Percentiles rank a stretch among this genome's conserved stretches.
Conservation (phyloP, 805 yeast species). For the Wickerhamomyces chaumierensis region DNA sequence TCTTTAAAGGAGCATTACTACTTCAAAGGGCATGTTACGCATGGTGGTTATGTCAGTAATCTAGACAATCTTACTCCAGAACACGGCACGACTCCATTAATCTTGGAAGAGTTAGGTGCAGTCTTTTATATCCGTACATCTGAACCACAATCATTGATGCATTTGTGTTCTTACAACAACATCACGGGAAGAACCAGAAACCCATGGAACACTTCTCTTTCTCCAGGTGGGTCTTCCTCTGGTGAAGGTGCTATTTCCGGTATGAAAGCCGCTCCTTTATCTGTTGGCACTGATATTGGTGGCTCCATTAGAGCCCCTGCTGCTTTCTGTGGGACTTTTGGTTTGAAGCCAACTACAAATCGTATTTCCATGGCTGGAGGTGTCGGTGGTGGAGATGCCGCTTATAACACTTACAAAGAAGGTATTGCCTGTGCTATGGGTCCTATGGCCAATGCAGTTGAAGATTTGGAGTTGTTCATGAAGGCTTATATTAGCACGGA, state of each 20-base stretch:
- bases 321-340: constrained; percentile 49
- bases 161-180: constrained; percentile 50
- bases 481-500: constrained; percentile 32
- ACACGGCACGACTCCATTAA: constrained; percentile 36
- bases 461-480: constrained; percentile 64
- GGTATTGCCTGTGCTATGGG: constrained; percentile 57
- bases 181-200: constrained; percentile 50
- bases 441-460: constrained; percentile 53
- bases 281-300: constrained; percentile 63
- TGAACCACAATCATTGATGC: constrained; percentile 64
- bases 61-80: constrained; percentile 34
- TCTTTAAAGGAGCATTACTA: constrained; percentile 59
- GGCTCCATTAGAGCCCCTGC: constrained; percentile 63
- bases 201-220: constrained; percentile 42
- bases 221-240: constrained; percentile 66
- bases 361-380: constrained; percentile 29
- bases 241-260: constrained; percentile 61
- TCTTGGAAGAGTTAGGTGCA: constrained; percentile 27
- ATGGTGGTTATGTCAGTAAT: constrained; percentile 47
- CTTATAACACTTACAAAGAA: constrained; percentile 25
- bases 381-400: constrained; percentile 4
- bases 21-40: constrained; percentile 41
- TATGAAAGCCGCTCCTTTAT: constrained; percentile 49
- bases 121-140: constrained; percentile 55
- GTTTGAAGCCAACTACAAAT: constrained; percentile 52